Conservation (phyloP, 768 basidiomycete species). For the Leccinum imitatum region DNA sequence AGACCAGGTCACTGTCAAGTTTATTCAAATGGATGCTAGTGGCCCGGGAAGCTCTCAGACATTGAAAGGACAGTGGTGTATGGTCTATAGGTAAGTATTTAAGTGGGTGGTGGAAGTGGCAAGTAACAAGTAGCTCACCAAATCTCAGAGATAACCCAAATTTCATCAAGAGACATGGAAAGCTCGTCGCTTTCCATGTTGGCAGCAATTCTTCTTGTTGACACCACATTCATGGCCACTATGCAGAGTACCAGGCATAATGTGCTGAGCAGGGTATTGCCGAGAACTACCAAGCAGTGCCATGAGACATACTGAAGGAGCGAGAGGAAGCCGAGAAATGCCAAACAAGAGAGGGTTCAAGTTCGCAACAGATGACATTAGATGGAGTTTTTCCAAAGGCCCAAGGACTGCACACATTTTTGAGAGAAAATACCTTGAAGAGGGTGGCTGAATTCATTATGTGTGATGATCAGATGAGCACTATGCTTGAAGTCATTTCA, state of each 20-base stretch:
- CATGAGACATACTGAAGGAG: neutral
- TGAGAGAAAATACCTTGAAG: neutral
- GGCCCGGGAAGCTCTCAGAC: neutral
- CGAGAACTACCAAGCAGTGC: neutral
- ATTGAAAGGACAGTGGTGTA: neutral
- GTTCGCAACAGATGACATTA: neutral
- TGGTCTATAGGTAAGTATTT: neutral
- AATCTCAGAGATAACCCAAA: neutral
- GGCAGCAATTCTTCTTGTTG: neutral
- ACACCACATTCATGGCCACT: neutral
- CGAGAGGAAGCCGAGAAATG: neutral
- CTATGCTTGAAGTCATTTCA: neutral
- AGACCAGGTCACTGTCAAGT: neutral
- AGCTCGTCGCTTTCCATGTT: neutral
- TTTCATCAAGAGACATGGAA: neutral
- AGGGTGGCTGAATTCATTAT: neutral
- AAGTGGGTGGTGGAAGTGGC: neutral
- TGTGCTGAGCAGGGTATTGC: neutral
- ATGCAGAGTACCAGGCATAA: neutral
- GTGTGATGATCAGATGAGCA: neutral
- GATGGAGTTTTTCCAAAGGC: neutral
- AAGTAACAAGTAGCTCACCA: neutral
- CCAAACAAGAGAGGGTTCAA: neutral
- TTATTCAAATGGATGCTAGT: neutral
- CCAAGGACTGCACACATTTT: neutral